Conservation (phyloP, 148 eudicot species). For the Limonium bicolor region DNA sequence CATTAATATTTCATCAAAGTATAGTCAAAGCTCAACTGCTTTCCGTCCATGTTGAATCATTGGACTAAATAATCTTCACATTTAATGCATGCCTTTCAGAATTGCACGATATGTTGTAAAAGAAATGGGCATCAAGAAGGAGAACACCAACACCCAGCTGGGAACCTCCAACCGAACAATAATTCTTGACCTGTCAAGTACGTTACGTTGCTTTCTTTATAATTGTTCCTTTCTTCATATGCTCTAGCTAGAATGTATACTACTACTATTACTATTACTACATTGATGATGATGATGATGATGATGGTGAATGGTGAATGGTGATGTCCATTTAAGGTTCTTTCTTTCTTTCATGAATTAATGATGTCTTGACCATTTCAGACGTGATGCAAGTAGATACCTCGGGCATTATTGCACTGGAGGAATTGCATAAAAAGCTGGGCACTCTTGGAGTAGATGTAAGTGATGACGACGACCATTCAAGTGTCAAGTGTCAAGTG, state of each 20-base stretch:
- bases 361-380: constrained; percentile 4
- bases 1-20: constrained; percentile 4
- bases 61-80: too few relatives aligned
- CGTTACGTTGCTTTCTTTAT: not conserved
- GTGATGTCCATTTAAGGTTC: not conserved
- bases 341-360: constrained; percentile 14
- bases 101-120: constrained; percentile 1
- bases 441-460: constrained; percentile 16
- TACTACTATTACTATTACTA: too few relatives aligned
- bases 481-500: too few relatives aligned
- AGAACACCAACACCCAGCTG: too few relatives aligned
- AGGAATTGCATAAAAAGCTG: constrained; percentile 25
- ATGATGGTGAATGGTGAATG: too few relatives aligned
- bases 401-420: constrained; percentile 27
- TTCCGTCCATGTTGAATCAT: not conserved
- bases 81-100: too few relatives aligned
- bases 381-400: constrained; percentile 38
- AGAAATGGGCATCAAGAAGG: not conserved
- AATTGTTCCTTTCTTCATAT: not conserved
- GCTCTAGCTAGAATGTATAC: too few relatives aligned
- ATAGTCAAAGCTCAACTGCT: constrained; percentile 11
- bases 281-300: too few relatives aligned
- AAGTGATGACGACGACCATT: too few relatives aligned
- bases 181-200: constrained; percentile 5
- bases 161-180: constrained; percentile 4